These are phyloP conservation scores for Thalassiosira exigua DNA, from an alignment of 352 stramenopile genomes.

Conservation along the genomic window DNA sequence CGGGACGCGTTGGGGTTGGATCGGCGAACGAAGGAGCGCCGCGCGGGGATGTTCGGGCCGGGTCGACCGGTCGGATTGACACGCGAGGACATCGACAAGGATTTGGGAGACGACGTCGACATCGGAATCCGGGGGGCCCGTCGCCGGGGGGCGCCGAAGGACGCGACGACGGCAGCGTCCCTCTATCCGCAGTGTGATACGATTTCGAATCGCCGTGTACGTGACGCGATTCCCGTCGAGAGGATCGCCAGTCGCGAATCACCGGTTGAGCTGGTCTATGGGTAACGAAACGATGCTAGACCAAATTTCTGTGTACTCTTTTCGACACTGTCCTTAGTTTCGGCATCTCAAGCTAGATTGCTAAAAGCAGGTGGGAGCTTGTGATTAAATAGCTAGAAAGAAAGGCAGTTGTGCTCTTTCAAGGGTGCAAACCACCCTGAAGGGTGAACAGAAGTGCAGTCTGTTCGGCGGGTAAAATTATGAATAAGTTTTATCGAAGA, in stretches of 20 bases:
- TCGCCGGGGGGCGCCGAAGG: conserved; percentile 16
- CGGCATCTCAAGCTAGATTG: no score
- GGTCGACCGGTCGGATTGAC: conserved; percentile 47
- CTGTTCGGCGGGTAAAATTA: no score
- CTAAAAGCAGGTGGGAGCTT: no score
- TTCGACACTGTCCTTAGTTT: no score
- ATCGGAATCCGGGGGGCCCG: conserved; percentile 55
- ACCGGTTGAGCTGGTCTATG: conserved; percentile 64
- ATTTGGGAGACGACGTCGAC: conserved; percentile 66
- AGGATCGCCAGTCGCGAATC: conserved; percentile 57
- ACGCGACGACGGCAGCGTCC: conserved; percentile 11
- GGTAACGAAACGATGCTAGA: no score
- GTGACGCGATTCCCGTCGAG: conserved; percentile 59
- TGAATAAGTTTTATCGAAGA: no score
- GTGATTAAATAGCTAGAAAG: no score
- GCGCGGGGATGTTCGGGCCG: conserved; percentile 61
- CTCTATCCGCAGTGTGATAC: conserved; percentile 69
- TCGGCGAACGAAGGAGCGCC: conserved; percentile 60
- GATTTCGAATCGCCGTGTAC: conserved; percentile 66
- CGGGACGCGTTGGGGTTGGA: conserved; percentile 63
- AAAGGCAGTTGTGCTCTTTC: no score
- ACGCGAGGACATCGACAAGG: conserved; percentile 62
- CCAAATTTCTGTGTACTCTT: no score
- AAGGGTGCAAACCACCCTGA: no score
- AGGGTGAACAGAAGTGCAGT: no score